Base-by-base conservation (phyloP, 2,329 filamentous ascomycete genomes). In the Bisporella sp. region DNA sequence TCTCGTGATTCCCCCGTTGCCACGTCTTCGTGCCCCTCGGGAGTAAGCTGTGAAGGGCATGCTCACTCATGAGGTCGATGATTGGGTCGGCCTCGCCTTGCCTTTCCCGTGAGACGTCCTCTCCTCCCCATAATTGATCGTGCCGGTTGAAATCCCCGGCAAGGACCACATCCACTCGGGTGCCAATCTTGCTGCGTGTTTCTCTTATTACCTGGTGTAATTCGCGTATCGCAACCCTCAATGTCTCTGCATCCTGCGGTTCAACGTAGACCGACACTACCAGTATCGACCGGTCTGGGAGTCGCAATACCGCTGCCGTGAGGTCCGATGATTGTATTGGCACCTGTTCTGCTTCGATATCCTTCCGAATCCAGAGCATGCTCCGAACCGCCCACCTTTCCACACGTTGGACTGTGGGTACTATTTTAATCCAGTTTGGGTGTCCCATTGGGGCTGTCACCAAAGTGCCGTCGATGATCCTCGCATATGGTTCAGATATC, bases 1-100 rank as follows among this genome's bases (percentile, higher is more conserved):
- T 54, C 39, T 46, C 46, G 31, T 55, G 32, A 28, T 13, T 39
- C 9, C 35, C 35, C 9, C 35, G 9, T 13, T 48, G 40, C 65
- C 55, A 68, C 54, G 57, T 69, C 53, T 68, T 69, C 33, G 59
- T 69, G 1, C 64, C 65, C 52, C 59, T 46, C 41, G 60, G 64
- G 4, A 69, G 64, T 29, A 70, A 51, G 56, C 66, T 68, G 30
- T 50, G 49, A 2, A 70, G 51, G 50, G 63, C 37, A 29, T 9
- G 30, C 37, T 48, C 46, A 39, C 33, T 48, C 55, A 70, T 69
- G 5, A 70, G 54, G 45, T 68, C 54, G 46, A 70, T 63, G 41
- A 69, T 67, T 45, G 47, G 54, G 45, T 68, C 60, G 30, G 59
- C 67, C 58, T 69, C 63, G 6, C 67, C 66, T 53, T 71, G 55